Percentiles rank a stretch among this genome's conserved stretches.
Evolutionary conservation across 495 filamentous ascomycete genomes (phyloP).

Genomic region (Hyaloscypha finlandica): DNA sequence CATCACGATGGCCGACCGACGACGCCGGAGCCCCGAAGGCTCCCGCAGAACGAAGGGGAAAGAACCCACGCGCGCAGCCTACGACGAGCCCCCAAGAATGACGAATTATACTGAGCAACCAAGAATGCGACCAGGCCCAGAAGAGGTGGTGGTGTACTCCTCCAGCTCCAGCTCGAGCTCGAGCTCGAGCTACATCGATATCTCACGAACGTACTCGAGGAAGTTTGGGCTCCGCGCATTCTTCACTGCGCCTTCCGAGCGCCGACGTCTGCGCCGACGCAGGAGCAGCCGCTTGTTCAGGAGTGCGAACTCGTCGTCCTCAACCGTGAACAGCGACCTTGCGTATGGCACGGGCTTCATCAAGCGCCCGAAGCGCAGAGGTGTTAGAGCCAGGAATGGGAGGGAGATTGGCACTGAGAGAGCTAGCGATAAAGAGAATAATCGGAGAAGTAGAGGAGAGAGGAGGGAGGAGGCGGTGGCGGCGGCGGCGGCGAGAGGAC

Average conservation of each 20-base stretch:
- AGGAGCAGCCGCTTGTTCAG: conserved; percentile 47
- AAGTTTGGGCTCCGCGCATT: conserved; percentile 27
- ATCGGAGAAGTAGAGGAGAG: not conserved
- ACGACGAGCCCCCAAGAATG: conserved; percentile 18
- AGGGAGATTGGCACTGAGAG: conserved; percentile 23
- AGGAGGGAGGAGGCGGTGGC: not conserved
- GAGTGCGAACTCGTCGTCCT: conserved; percentile 48
- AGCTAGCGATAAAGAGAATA: conserved; percentile 24
- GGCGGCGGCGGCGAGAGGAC: not conserved
- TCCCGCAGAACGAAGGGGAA: conserved; percentile 11
- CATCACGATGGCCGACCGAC: conserved; percentile 13
- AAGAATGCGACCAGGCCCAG: conserved; percentile 11
- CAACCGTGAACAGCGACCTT: conserved; percentile 51
- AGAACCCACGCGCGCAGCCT: conserved; percentile 7
- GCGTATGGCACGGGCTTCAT: conserved; percentile 58
- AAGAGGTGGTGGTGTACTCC: conserved; percentile 14
- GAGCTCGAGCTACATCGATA: conserved; percentile 30
- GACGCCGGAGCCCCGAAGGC: conserved; percentile 17
- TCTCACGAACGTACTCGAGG: conserved; percentile 30
- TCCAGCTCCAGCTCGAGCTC: conserved; percentile 18
- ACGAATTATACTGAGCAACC: not conserved
- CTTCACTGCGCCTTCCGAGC: conserved; percentile 35
- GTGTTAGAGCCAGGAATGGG: conserved; percentile 31
- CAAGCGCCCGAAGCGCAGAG: conserved; percentile 37
- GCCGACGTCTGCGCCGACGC: conserved; percentile 35